Conservation (phyloP, 2,329 filamentous ascomycete species). For the Aspergillus texensis region DNA sequence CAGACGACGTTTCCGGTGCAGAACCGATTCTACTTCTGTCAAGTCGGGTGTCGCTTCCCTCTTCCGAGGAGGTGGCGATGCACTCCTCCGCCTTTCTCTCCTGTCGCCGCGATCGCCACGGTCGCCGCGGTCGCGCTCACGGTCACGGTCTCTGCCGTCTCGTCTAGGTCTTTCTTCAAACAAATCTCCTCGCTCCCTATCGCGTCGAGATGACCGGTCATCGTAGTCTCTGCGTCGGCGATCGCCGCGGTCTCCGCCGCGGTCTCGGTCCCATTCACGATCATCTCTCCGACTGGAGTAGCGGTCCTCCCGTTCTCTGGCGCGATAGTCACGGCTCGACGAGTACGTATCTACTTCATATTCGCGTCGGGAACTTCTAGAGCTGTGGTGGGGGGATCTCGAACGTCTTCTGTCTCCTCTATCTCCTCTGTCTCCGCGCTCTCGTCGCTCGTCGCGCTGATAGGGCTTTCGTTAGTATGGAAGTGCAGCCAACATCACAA, state of each 20-base stretch:
- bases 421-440: constrained; percentile 40
- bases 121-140: constrained; percentile 41
- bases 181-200: constrained; percentile 61
- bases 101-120: constrained; percentile 51
- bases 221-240: constrained; percentile 63
- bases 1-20: constrained; percentile 85
- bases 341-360: constrained; percentile 84
- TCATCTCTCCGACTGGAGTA: constrained; percentile 75
- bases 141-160: constrained; percentile 40
- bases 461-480: background rate
- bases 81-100: constrained; percentile 69
- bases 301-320: constrained; percentile 89
- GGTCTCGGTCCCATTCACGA: constrained; percentile 76
- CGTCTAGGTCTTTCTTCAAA: constrained; percentile 63
- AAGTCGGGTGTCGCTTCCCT: constrained; percentile 95
- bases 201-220: constrained; percentile 57
- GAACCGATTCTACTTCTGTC: constrained; percentile 78
- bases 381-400: constrained; percentile 78
- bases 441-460: constrained; percentile 52
- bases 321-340: constrained; percentile 87
- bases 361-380: constrained; percentile 69
- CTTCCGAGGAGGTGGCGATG: constrained; percentile 76
- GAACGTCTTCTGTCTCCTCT: constrained; percentile 74
- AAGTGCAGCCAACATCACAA: background rate
- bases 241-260: constrained; percentile 59